Evolutionary conservation across 1,284 basidiomycete genomes (phyloP).

Genomic region (Xerocomus amazonicus): DNA sequence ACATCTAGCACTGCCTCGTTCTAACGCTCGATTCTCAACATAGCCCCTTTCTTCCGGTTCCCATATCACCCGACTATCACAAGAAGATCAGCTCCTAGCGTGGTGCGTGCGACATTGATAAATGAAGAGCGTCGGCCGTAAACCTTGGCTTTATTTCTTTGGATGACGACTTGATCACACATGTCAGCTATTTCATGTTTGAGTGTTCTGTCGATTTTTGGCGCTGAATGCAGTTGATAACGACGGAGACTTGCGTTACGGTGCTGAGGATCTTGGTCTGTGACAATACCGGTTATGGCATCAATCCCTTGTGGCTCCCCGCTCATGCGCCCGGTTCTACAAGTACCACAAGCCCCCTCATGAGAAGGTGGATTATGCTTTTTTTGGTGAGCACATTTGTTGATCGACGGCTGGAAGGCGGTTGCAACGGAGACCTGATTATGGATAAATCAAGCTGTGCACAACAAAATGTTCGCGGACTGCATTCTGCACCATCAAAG

Average conservation of each 20-base stretch:
- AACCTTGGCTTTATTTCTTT: neutral
- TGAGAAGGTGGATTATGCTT: neutral
- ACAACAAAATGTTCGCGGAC: neutral
- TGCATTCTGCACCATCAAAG: neutral
- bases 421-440: constrained; percentile 2
- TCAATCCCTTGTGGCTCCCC: neutral
- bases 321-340: neutral
- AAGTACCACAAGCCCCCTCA: neutral
- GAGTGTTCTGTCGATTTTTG: no score
- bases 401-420: neutral
- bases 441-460: neutral
- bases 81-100: neutral
- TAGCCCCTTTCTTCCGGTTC: neutral
- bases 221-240: constrained; percentile 4
- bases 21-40: neutral
- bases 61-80: neutral
- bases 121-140: neutral
- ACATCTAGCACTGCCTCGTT: neutral
- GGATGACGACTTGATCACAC: neutral
- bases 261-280: constrained; percentile 1
- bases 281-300: neutral
- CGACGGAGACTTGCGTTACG: constrained; percentile 9
- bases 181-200: neutral
- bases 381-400: neutral
- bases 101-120: neutral